Percentiles rank a stretch among this genome's conserved stretches.
Evolutionary conservation across 2,329 filamentous ascomycete genomes (phyloP).

Genomic region (Plectosphaerella cucumerina): DNA sequence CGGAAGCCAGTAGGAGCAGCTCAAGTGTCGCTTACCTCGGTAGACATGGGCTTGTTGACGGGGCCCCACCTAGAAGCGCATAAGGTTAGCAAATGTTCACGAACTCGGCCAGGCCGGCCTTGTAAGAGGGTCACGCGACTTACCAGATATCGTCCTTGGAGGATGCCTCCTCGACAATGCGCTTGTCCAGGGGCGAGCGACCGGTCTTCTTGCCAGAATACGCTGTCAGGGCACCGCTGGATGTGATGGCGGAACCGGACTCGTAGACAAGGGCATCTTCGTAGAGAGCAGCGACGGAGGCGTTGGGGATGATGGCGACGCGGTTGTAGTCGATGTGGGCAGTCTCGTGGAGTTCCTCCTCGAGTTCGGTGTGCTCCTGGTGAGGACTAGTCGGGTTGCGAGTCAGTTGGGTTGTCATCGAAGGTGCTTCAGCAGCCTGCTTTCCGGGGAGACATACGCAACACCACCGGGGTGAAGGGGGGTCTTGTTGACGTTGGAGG

Average conservation of each 20-base stretch:
- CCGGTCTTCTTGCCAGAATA: constrained; percentile 99
- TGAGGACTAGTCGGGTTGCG: constrained; percentile 59
- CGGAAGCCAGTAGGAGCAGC: not conserved
- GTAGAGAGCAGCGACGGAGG: constrained; percentile 91
- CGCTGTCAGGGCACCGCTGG: constrained; percentile 88
- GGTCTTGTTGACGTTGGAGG: constrained; percentile 79
- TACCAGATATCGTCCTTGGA: constrained; percentile 91
- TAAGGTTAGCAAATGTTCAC: constrained; percentile 7
- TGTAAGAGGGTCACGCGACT: constrained; percentile 15
- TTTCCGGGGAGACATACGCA: constrained; percentile 65
- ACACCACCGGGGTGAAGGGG: constrained; percentile 87
- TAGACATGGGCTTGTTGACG: constrained; percentile 97
- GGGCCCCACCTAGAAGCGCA: constrained; percentile 71
- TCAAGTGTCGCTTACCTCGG: constrained; percentile 69
- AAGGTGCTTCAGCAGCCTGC: no score
- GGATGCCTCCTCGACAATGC: constrained; percentile 85
- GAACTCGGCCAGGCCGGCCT: constrained; percentile 2
- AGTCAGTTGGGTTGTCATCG: no score
- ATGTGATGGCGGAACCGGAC: constrained; percentile 95
- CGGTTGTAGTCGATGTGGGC: constrained; percentile 99
- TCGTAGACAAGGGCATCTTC: constrained; percentile 98
- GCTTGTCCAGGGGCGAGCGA: constrained; percentile 94
- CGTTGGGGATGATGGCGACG: constrained; percentile 96
- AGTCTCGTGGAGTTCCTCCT: constrained; percentile 91
- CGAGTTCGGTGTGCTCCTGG: constrained; percentile 89